phyloP scores from a whole-genome alignment of 2,329 filamentous ascomycete genomes.

The Colletotrichum liriopes region DNA sequence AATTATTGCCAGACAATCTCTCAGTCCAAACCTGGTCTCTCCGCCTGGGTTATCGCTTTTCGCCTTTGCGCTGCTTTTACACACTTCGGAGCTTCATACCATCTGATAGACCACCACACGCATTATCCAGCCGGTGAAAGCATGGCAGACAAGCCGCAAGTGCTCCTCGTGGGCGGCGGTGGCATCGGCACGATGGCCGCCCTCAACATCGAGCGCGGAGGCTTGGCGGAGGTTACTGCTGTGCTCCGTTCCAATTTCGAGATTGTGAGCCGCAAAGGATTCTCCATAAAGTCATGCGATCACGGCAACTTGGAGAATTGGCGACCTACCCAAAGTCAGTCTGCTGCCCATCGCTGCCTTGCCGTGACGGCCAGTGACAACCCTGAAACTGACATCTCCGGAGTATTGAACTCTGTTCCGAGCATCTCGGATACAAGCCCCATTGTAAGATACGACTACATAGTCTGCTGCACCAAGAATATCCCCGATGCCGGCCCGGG shows the following conservation, averaged over 20 bases:
- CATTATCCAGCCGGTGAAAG: background rate
- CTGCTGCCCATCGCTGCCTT: background rate
- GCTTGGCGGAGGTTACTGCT: slow-evolving; percentile 66
- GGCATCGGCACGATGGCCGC: slow-evolving; percentile 71
- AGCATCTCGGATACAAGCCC: background rate
- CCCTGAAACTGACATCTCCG: background rate
- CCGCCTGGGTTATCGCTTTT: background rate
- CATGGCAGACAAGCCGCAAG: slow-evolving; percentile 50
- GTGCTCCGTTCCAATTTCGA: slow-evolving; percentile 71
- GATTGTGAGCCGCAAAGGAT: slow-evolving; percentile 63
- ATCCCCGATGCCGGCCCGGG: slow-evolving; percentile 67
- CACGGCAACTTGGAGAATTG: slow-evolving; percentile 66
- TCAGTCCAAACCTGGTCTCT: background rate
- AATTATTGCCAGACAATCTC: background rate
- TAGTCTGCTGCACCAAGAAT: slow-evolving; percentile 73
- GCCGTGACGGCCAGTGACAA: background rate
- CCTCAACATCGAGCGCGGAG: slow-evolving; percentile 67
- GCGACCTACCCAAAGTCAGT: slow-evolving; percentile 61
- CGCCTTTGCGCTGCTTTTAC: background rate
- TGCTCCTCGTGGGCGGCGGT: slow-evolving; percentile 70
- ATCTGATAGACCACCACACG: background rate
- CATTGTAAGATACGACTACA: slow-evolving; percentile 63
- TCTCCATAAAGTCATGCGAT: slow-evolving; percentile 69
- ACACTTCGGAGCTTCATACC: background rate
- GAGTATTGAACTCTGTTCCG: slow-evolving; percentile 44